Evolutionary conservation across 148 eudicot species (phyloP), one percentile per base, ranked within the genome.

Genomic region (Bassia scoparia): DNA sequence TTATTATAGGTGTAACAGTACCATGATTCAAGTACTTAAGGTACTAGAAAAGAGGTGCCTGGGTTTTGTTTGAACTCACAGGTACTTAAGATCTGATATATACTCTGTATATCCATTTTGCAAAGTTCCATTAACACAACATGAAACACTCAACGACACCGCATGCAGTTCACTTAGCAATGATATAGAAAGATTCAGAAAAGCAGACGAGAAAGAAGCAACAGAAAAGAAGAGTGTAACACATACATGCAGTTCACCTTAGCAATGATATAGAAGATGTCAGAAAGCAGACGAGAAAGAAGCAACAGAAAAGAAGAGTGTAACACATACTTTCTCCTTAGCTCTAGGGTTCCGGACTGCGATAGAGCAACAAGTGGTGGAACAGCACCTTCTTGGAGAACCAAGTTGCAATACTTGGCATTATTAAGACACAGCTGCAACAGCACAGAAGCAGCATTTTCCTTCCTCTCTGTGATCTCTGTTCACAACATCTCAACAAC

Each of bases 341-440:
- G 96, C 96, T 82, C 99, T 83, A 35, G 89, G 29, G 97, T 92
- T 55, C 99, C 99, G 16, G 91, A 81, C 78, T 92, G 97, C 71
- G 99, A 96, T 52, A 96, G 79, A 8, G 94, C 87, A 17, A 96
- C 97, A 33, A 96, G 96, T 62, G 99, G 97, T 20, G 99, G 99
- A 61, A 96, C 92, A n/a, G 97, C 99, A n/a, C 99, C 99, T 89
- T 96, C 99, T 77, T 92, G 96, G 71, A 96, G 83, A 77, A 96
- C 94, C 80, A 88, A 77, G 38, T 84, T 84, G 81, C 97, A 92
- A 73, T 79, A 82, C 75, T 90, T 90, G 67, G 78, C 68, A 72
- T 83, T 92, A 74, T 86, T 83, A 15, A 90, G 85, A 80, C 99
- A 96, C 68, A 96, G 50, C 74, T 96, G 97, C 81, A 96, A 80